Evolutionary conservation across 1,139 yeast species (phyloP).

Genomic region (Suhomyces atakaporum): DNA sequence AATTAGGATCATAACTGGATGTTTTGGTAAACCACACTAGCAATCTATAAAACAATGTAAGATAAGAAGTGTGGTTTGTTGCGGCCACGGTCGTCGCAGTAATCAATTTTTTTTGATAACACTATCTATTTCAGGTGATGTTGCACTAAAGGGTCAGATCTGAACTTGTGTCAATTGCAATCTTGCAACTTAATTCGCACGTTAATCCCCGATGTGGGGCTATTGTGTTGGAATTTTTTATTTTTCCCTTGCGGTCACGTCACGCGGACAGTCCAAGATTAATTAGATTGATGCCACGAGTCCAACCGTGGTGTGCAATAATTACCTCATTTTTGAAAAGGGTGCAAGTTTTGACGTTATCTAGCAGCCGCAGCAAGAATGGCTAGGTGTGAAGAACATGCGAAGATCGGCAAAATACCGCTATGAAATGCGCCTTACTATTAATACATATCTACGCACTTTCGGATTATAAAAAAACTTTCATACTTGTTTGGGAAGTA

Average conservation of each 20-base stretch:
- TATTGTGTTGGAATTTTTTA: conserved; percentile 3
- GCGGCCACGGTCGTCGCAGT: not conserved
- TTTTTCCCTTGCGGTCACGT: conserved; percentile 4
- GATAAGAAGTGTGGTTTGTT: conserved; percentile 3
- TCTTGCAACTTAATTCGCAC: conserved; percentile 2
- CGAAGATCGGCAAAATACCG: not conserved
- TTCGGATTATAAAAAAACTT: not conserved
- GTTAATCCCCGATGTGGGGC: conserved; percentile 9
- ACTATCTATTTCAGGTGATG: not conserved
- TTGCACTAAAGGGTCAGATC: not conserved
- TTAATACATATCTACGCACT: not conserved
- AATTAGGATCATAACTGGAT: not conserved
- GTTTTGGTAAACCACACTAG: conserved; percentile 3
- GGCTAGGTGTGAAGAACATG: not conserved
- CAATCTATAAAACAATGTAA: conserved; percentile 1
- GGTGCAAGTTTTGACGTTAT: no score
- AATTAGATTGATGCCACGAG: no score
- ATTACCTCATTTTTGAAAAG: no score
- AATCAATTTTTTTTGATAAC: not conserved
- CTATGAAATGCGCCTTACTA: conserved; percentile 5
- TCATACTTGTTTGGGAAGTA: not conserved
- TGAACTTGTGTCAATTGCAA: not conserved
- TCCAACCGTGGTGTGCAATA: not conserved
- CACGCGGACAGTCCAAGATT: not conserved
- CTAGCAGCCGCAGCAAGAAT: not conserved